Evolutionary conservation across 352 stramenopile species (phyloP), one percentile per base, ranked within the genome.

Genomic region (Thraustochytrium striatum): DNA sequence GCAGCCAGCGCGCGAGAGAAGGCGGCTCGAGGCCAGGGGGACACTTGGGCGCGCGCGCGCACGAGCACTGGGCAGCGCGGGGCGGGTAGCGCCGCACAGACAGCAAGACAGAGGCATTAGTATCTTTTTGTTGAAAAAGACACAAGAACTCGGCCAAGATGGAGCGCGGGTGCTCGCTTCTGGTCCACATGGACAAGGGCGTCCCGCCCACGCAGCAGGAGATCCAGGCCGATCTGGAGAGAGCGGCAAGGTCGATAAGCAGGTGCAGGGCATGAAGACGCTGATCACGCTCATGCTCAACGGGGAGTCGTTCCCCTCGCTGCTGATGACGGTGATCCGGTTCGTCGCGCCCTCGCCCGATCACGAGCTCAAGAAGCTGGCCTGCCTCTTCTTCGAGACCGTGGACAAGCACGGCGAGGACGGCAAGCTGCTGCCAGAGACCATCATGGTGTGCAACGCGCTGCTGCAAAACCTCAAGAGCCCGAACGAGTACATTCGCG

Each of bases 281-380:
- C 95, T 96, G 69, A 99, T 99, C 75, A 91, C 99, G 83, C 91
- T 95, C 43, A 88, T 99, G 83, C 90, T 99, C 21, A 94, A 96
- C n/a, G 97, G 96, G 72, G 96, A 99, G 85, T 92, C 97, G 79
- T 94, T 99, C 88, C 94, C 95, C 25, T 93, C 95, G 81, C 93
- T 99, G 85, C 88, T 99, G 38, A 99, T 99, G 96, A 96, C 97
- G 86, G 98, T 99, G 69, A 99, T 99, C 84, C 94, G 93, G 65
- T 99, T 98, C 86, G 99, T 96, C 87, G 98, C 98, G 72, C 99
- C 97, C 70, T 95, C 97, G 58, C 96, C 98, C 69, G 95, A 99
- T 87, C 97, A 99, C 87, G 92, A 96, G 82, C 88, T 99, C 55
- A 99, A 99, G 87, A 99, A 99, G 84, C 87, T 99, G 47, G 91